phyloP scores from a whole-genome alignment of 306 rosid genomes.

The Prunus davidiana region DNA sequence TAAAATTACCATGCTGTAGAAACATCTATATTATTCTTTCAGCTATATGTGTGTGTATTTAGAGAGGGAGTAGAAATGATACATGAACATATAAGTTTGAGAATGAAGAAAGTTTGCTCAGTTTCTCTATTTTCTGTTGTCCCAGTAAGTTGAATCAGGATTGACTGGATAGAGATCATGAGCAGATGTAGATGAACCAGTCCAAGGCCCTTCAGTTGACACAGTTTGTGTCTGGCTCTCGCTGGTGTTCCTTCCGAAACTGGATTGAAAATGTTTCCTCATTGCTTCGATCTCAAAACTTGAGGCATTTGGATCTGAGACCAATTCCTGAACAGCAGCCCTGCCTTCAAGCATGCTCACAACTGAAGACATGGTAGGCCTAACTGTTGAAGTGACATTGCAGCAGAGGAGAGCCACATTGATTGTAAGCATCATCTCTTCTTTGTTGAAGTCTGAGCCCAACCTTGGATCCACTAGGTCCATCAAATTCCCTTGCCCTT shows the following conservation, averaged over 20 bases:
- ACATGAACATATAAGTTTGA: not conserved
- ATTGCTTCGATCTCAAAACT: not conserved
- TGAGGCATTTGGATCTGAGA: slow-evolving; percentile 7
- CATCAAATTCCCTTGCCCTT: slow-evolving; percentile 26
- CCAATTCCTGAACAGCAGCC: slow-evolving; percentile 13
- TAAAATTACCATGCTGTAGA: not conserved
- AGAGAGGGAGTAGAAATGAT: not conserved
- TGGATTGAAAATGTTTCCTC: slow-evolving; percentile 1
- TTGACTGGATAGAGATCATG: slow-evolving; percentile 31
- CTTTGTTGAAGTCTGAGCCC: slow-evolving; percentile 26
- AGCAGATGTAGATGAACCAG: slow-evolving; percentile 17
- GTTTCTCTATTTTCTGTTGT: slow-evolving; percentile 13
- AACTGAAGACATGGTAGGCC: slow-evolving; percentile 43
- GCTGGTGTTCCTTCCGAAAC: not conserved
- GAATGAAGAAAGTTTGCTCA: too few species aligned
- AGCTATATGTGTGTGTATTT: not conserved
- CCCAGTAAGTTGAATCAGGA: slow-evolving; percentile 16
- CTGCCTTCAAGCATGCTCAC: slow-evolving; percentile 36
- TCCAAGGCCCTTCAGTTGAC: slow-evolving; percentile 15
- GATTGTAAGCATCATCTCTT: slow-evolving; percentile 36
- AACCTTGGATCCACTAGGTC: slow-evolving; percentile 42
- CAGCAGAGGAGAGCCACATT: slow-evolving; percentile 40
- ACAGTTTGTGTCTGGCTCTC: not conserved
- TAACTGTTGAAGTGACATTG: slow-evolving; percentile 18
- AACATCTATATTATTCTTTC: not conserved